Evolutionary conservation across 495 filamentous ascomycete genomes (phyloP), one percentile per base, ranked within the genome.

Genomic region (Aspergillus leporis): DNA sequence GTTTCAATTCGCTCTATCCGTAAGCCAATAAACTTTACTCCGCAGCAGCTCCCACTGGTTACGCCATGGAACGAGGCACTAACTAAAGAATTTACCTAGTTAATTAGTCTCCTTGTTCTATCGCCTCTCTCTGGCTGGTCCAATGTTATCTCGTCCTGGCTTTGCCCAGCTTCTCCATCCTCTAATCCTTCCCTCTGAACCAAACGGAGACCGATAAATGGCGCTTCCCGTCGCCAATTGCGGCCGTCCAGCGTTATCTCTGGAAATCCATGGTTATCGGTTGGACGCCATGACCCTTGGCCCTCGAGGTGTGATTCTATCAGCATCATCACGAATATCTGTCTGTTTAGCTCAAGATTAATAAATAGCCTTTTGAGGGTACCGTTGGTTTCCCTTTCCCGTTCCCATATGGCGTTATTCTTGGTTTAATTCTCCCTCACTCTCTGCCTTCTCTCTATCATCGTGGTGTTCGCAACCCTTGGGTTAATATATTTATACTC

Each of bases 81-180:
- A 55, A 32, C 28, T 51, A 34, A 19, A 18, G 25, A 28, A 3
- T 28, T 6, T 28, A 28, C 49, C 18, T 32, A 19, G 13, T n/a
- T 22, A n/a, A 52, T n/a, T 52, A 32, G n/a, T n/a, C 22, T 6
- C 41, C 41, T 34, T 0, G n/a, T 16, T 49, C 55, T 56, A 56
- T 56, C 55, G 55, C 45, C 21, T 48, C 30, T 38, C 45, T 50
- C 55, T 50, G 45, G 55, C 55, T 56, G 55, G 55, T 50, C 45
- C 55, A 48, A 23, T 47, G 3, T 50, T 50, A 38, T 38, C 46
- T 56, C 30, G 18, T 47, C 2, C 18, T 47, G 19, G 19, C 7
- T 19, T 28, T 47, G 41, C 41, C 41, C 41, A 45, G 41, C 41
- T n/a, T 19, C 6, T 14, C 41, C 18, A 14, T 21, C 41, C 41